Percentiles rank a stretch among this genome's conserved stretches.
These are phyloP conservation scores for Athelia psychrophila DNA, from an alignment of 1,284 basidiomycete genomes.

Conservation along the genomic window DNA sequence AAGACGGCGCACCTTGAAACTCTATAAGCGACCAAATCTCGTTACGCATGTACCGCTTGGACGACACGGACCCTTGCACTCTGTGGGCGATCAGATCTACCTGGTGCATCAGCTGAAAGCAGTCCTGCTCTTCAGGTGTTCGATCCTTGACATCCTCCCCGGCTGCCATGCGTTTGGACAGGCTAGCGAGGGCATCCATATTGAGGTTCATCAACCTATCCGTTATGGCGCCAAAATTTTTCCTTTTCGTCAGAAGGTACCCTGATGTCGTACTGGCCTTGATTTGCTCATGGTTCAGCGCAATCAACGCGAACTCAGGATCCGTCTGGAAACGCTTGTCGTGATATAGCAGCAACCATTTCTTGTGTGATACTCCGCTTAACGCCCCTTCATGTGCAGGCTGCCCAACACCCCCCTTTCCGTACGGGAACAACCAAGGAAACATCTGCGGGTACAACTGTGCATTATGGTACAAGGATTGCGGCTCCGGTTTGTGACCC, in stretches of 20 bases:
- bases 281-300: slow-evolving; percentile 38
- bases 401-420: slow-evolving; percentile 19
- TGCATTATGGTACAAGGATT: slow-evolving; percentile 22
- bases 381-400: not conserved
- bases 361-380: slow-evolving; percentile 15
- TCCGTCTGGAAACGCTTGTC: slow-evolving; percentile 37
- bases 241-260: slow-evolving; percentile 24
- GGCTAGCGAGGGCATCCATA: slow-evolving; percentile 7
- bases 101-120: slow-evolving; percentile 13
- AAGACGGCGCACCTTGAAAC: slow-evolving; percentile 27
- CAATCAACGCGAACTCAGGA: slow-evolving; percentile 30
- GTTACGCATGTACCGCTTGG: slow-evolving; percentile 28
- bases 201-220: slow-evolving; percentile 14
- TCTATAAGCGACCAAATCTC: slow-evolving; percentile 31
- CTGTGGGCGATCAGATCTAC: slow-evolving; percentile 15
- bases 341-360: slow-evolving; percentile 30
- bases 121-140: slow-evolving; percentile 27
- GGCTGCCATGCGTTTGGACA: slow-evolving; percentile 16
- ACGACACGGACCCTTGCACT: slow-evolving; percentile 28
- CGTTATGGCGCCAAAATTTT: slow-evolving; percentile 15
- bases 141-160: slow-evolving; percentile 18
- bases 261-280: slow-evolving; percentile 20
- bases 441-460: slow-evolving; percentile 25
- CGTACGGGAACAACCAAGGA: slow-evolving; percentile 27
- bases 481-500: slow-evolving; percentile 9